These are phyloP conservation scores for Phoma sp. DNA, from an alignment of 2,329 filamentous ascomycete species.

Conservation along the genomic window DNA sequence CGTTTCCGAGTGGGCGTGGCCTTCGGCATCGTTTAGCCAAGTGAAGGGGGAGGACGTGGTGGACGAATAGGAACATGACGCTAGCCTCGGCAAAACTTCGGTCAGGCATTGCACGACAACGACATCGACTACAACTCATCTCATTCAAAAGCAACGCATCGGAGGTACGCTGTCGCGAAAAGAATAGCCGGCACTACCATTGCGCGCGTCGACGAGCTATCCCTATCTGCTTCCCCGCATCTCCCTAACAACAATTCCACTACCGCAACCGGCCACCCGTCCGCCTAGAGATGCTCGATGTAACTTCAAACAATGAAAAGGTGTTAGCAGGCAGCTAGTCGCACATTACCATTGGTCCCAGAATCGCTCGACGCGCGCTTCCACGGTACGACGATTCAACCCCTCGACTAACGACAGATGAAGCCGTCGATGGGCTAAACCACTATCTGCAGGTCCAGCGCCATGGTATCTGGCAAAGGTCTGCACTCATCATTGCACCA, in stretches of 20 bases:
- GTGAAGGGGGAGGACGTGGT: background rate
- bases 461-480: background rate
- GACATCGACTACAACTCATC: too few relatives aligned
- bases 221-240: conserved; percentile 1
- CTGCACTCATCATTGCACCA: conserved; percentile 4
- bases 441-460: background rate
- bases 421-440: conserved; percentile 7
- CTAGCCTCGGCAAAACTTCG: conserved; percentile 3
- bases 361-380: background rate
- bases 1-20: background rate
- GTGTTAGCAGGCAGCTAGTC: background rate
- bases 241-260: background rate
- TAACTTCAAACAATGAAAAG: background rate
- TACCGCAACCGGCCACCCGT: conserved; percentile 2
- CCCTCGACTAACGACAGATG: background rate
- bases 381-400: background rate
- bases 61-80: background rate
- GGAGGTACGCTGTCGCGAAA: background rate
- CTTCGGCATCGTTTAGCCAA: background rate
- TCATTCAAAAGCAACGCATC: too few relatives aligned
- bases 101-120: background rate
- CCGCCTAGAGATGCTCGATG: background rate
- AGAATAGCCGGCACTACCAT: conserved; percentile 1
- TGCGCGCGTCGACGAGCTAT: background rate
- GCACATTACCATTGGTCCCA: background rate